Evolutionary conservation across 257 asterid species (phyloP), one percentile per base, ranked within the genome.

Genomic region (Voacanga thouarsii): DNA sequence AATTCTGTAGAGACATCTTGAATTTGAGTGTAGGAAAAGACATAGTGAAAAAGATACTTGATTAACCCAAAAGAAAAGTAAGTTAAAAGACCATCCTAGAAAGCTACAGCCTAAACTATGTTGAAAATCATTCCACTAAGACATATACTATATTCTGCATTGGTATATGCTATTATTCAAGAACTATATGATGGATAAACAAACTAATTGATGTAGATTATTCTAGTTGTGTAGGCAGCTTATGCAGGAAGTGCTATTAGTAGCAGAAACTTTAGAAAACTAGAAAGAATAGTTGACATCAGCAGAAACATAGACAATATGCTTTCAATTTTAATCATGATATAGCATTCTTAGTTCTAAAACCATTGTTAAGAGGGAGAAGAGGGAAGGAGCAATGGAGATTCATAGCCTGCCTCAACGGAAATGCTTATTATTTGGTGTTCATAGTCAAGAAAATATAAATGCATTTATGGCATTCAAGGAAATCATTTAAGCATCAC

Each of bases 31-130:
- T 89, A 88, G 78, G 81, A 85, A 63, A 92, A 80, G 79, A 87
- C 61, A 80, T 94, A 94, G 76, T 82, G 96, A 72, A 94, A 73
- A 84, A 94, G 85, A 85, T 88, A 94, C 78, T 97, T 94, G 89
- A 80, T 72, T 66, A 60, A 70, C 82, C 55, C 33, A 51, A 82
- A 79, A 83, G 12, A 1, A 77, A 83, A 30, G 43, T 45, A 78
- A 65, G 39, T 64, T 4, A 72, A 30, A 71, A 41, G 24, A 12
- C 24, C 75, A 49, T 47, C 4, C 30, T 2, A 71, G 30, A 24
- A 49, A 71, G 57, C 14, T 24, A 71, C 49, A 71, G 60, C 60
- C 41, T 2, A 49, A 66, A 65, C 49, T 26, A 33, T 0, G 5
- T 14, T 5, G 45, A 45, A 45, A 45, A 45, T 45, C 33, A 28